Percentiles rank a stretch among this genome's conserved stretches.
Conservation (phyloP, 139 green algal genomes). For the Asterochloris erici region DNA sequence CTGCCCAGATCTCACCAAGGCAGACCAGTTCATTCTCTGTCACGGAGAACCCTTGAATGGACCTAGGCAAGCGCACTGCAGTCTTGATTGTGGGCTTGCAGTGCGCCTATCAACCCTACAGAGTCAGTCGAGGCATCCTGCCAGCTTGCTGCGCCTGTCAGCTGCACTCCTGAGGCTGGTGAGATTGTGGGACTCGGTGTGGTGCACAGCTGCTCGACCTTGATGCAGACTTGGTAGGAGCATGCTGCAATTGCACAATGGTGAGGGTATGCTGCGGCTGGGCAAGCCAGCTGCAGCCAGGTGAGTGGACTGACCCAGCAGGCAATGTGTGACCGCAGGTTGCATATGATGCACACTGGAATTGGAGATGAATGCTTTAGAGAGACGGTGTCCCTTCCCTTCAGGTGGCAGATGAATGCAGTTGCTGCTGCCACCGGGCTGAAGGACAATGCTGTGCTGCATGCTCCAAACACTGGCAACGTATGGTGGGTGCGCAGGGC, state of each 20-base stretch:
- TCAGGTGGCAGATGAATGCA: neutral
- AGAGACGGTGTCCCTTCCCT: neutral
- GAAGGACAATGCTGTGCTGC: neutral
- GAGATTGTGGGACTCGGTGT: neutral
- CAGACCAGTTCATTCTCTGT: slow-evolving; percentile 39
- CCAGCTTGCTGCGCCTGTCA: neutral
- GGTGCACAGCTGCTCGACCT: neutral
- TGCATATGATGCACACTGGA: too few relatives aligned
- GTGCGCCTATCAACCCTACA: neutral
- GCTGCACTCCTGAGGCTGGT: neutral
- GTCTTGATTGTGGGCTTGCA: too few relatives aligned
- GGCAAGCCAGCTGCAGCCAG: too few relatives aligned
- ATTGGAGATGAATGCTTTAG: neutral
- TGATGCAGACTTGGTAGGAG: too few relatives aligned
- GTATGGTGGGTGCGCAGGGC: neutral
- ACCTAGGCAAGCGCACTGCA: neutral
- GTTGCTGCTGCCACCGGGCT: neutral
- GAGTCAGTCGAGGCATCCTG: too few relatives aligned
- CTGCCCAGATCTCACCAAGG: slow-evolving; percentile 46
- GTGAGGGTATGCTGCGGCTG: too few relatives aligned
- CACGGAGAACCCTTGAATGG: slow-evolving; percentile 35
- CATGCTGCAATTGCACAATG: too few relatives aligned
- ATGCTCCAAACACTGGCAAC: neutral
- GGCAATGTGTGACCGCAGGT: too few relatives aligned
- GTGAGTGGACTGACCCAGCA: too few relatives aligned